A percentile compares a stretch with the other conserved stretches of the same genome.
Conservation (phyloP, 2,329 filamentous ascomycete species). For the Cadophora sp. region DNA sequence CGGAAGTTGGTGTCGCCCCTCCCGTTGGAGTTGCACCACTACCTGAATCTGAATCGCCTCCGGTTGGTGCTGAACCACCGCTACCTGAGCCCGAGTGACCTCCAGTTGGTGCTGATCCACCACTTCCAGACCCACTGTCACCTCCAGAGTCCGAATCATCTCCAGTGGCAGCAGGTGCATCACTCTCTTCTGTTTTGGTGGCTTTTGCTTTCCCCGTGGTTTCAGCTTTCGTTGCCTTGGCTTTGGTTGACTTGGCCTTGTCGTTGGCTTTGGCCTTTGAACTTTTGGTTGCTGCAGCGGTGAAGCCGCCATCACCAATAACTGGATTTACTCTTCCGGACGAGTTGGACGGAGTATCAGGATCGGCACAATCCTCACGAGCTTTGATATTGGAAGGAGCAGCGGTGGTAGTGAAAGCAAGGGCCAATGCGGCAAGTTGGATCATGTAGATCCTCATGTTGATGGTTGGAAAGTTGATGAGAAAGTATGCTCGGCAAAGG, state of each 20-base stretch:
- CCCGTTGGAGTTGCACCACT: not conserved
- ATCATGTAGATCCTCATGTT: not conserved
- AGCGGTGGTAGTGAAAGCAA: not conserved
- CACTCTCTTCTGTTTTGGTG: not conserved
- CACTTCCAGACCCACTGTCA: no score
- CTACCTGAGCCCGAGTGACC: not conserved
- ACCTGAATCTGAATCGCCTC: not conserved
- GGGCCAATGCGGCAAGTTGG: not conserved
- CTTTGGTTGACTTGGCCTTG: not conserved
- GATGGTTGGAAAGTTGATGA: not conserved
- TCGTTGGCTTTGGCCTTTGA: not conserved
- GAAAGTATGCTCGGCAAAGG: not conserved
- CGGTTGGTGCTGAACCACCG: no score
- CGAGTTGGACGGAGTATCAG: not conserved
- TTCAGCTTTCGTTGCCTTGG: not conserved
- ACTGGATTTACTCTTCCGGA: not conserved
- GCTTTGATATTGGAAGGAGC: slow-evolving; percentile 3
- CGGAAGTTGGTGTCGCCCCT: not conserved
- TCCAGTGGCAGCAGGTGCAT: not conserved
- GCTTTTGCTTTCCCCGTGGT: not conserved
- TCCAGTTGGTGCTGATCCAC: not conserved
- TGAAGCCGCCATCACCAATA: not conserved
- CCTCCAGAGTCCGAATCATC: not conserved
- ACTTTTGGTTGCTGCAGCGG: not conserved
- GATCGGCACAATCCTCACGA: not conserved